Evolutionary conservation across 768 basidiomycete species (phyloP), one percentile per base, ranked within the genome.

Genomic region (Serendipita vermifera): DNA sequence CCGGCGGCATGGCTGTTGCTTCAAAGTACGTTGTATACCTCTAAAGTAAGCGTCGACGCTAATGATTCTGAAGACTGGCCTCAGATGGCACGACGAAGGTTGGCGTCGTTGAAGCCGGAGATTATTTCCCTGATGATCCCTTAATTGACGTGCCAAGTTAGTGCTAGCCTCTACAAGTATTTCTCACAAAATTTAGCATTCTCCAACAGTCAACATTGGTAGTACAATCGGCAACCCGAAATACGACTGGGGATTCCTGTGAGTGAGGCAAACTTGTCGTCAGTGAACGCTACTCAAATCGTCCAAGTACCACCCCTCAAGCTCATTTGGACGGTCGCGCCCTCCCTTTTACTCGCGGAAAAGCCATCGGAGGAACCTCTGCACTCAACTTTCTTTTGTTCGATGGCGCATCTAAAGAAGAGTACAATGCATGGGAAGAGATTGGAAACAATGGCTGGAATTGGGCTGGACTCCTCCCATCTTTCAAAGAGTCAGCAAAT

Each of bases 91-190:
- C 2, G 27, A 38, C 38, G 20, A 63, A 56, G 11, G 62, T 63
- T 3, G 62, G 62, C n/a, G 55, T 63, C 22, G 55, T 63, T 24
- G 62, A 63, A 32, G 63, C 62, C 17, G 62, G 62, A 11, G 39
- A n/a, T 20, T 54, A 56, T 51, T 33, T 53, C n/a, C 26, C 20
- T 5, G 56, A 61, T 51, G 62, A 63, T 20, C 55, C 60, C 2
- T 22, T 61, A n/a, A 57, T 63, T n/a, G 40, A 63, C 33, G 55
- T 58, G 26, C 62, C 62, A 7, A 15, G 60, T 61, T 32, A 3
- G 33, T 9, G 31, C 39, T n/a, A 5, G 17, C 43, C 7, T 22
- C 14, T 51, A 38, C 36, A 55, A 17, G 3, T 22, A 5, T 55
- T 46, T 22, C 9, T 20, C n/a, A n/a, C n/a, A n/a, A n/a, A n/a